Conservation (phyloP, 2,329 filamentous ascomycete genomes). For the Cadophora malorum region DNA sequence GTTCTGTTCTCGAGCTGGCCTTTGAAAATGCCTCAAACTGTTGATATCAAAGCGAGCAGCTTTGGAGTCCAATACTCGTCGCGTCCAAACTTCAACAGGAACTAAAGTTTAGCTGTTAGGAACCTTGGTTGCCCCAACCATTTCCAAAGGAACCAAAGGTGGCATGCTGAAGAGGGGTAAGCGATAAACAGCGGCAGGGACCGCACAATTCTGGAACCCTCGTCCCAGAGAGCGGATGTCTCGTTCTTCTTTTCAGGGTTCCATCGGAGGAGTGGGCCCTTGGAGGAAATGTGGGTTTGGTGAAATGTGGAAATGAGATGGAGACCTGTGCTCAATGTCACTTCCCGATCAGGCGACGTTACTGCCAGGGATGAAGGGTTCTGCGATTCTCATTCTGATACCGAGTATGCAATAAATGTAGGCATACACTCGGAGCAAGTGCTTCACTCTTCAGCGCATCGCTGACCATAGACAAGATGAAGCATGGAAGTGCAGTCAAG, state of each 20-base stretch:
- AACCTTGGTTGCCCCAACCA: background rate
- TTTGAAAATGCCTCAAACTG: background rate
- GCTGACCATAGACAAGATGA: background rate
- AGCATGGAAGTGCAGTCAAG: background rate
- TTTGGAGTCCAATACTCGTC: background rate
- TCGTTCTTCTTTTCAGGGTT: background rate
- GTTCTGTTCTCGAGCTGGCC: background rate
- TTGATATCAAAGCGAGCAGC: conserved; percentile 1
- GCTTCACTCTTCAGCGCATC: background rate
- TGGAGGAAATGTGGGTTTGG: background rate
- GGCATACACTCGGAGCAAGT: background rate
- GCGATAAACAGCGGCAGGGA: background rate
- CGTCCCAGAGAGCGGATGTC: background rate
- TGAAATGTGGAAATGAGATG: conserved; percentile 20
- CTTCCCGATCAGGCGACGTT: conserved; percentile 1
- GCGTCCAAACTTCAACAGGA: background rate
- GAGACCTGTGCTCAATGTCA: conserved; percentile 1
- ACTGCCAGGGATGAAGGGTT: background rate
- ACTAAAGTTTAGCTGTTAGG: background rate
- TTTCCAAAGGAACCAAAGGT: background rate
- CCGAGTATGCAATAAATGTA: background rate
- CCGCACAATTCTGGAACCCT: background rate
- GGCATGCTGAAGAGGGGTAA: conserved; percentile 11
- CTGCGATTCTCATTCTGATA: background rate
- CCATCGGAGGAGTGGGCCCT: background rate